Base-by-base conservation (phyloP, 495 filamentous ascomycete species). In the Astrothelium subdiscretum region DNA sequence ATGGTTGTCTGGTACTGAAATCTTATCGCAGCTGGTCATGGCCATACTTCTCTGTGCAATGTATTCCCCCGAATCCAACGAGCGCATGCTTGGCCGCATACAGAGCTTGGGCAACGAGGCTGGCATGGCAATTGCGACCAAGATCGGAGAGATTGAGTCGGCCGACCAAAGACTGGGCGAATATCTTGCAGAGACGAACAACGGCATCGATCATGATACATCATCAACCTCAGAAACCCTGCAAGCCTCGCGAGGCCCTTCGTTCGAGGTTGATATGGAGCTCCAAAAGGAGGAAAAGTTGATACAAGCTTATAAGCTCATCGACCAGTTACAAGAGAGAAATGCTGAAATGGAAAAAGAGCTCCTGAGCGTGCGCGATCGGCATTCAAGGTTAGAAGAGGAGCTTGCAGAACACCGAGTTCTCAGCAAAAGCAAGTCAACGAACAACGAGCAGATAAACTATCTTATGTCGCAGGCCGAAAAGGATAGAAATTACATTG, bases 401-500 rank as follows among this genome's bases (percentile, higher is more conserved):
- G 69, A 73, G 40, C 67, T 76, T 29, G 70, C 71, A 26, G 71
- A 69, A 27, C 71, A 71, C 64, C 15, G 68, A 73, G 51, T 65
- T 76, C 12, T 70, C 73, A 44, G 51, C 40, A 10, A 66, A 67
- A 29, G 65, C 20, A 66, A 63, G 15, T 15, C 58, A 15, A 32
- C 32, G 12, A 66, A 68, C 57, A 63, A 66, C 15, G 67, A 72
- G 26, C 65, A 67, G 11, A 24, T 73, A 18, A 70, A 72, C 48
- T 63, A 69, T 62, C 62, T 74, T 15, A 66, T 66, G 32, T 57
- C 64, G 10, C 67, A 72, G 32, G 51, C 68, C 20, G 61, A 67
- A 5, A 67, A 66, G 10, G 72, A 77, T 27, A 54, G 66, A 40
- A 68, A 73, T 15, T 73, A 75, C 59, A 77, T 77, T 31, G 71